These are phyloP conservation scores for Zelonia costaricensis DNA, from an alignment of 208 protist genomes.

Conservation along the genomic window DNA sequence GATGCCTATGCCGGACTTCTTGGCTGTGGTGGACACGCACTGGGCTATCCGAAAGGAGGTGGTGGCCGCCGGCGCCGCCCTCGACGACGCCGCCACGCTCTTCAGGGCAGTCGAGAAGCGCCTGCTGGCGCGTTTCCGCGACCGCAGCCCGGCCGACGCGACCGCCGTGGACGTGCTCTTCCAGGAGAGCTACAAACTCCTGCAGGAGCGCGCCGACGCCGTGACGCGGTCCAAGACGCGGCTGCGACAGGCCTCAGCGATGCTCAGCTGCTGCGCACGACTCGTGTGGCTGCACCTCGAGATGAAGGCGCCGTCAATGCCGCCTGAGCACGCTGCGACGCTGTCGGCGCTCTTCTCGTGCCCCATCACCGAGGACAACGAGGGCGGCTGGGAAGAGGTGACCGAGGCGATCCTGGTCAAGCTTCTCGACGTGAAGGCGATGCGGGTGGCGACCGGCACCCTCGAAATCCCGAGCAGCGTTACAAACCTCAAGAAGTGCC, in stretches of 20 bases:
- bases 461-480: constrained; percentile 39
- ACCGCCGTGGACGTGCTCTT: constrained; percentile 84
- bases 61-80: constrained; percentile 25
- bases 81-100: constrained; percentile 62
- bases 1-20: constrained; percentile 80
- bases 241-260: constrained; percentile 51
- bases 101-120: constrained; percentile 92
- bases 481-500: constrained; percentile 63
- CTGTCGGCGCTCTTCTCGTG: constrained; percentile 66
- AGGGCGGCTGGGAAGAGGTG: constrained; percentile 90
- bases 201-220: constrained; percentile 55
- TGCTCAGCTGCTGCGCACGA: constrained; percentile 79
- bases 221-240: constrained; percentile 36
- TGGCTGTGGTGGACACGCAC: constrained; percentile 83
- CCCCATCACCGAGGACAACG: constrained; percentile 45
- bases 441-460: constrained; percentile 11
- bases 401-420: constrained; percentile 72
- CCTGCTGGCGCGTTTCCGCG: constrained; percentile 88
- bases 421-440: constrained; percentile 51
- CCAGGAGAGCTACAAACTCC: constrained; percentile 65
- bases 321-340: constrained; percentile 21
- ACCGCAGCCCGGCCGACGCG: constrained; percentile 77
- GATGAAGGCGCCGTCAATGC: constrained; percentile 12
- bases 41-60: constrained; percentile 65
- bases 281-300: constrained; percentile 72